Evolutionary conservation across 495 filamentous ascomycete species (phyloP), one percentile per base, ranked within the genome.

Genomic region (Hypoxylon fuscum): DNA sequence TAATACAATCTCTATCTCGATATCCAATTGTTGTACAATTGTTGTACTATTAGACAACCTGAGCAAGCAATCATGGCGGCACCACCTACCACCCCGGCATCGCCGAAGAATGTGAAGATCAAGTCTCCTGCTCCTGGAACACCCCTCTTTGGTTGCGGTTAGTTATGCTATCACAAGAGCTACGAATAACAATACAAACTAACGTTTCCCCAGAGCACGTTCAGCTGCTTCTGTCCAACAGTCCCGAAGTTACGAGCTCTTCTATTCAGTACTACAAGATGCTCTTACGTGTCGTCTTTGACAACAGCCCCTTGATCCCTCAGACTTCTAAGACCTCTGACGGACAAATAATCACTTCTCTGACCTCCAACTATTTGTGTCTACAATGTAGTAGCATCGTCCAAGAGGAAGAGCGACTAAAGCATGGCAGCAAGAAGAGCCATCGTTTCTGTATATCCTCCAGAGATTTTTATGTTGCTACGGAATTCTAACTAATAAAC

Each of bases 351-450:
- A 52, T 78, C 32, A 81, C 78, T 4, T 75, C 80, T 11, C 68
- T 88, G 50, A 84, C 83, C 6, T 77, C 86, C 35, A 87, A 87
- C 42, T 89, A 87, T 60, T 78, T 91, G 14, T 92, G 89, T 64
- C 77, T 92, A 31, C 87, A 91, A 71, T 92, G 89, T 62, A 80
- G 87, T 20, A 76, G 69, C 14, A 83, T 84, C 8, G 71, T 83
- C 22, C 82, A 82, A 3, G 81, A 83, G 46, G 79, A 83, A 14
- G 83, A 85, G 47, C 77, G 84, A 2, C 60, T 76, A 21, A 79
- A 80, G 51, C 88, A 91, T 70, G 81, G 82, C 0, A 77, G 74
- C 15, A 78, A 80, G 44, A 88, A 84, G 58, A 62, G 72, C 35
- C 89, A 92, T 61, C 75, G 79, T 29, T 89, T 92, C 62, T 88